These are phyloP conservation scores for Trypanosoma scelopori DNA, from an alignment of 208 protist genomes.

Conservation along the genomic window DNA sequence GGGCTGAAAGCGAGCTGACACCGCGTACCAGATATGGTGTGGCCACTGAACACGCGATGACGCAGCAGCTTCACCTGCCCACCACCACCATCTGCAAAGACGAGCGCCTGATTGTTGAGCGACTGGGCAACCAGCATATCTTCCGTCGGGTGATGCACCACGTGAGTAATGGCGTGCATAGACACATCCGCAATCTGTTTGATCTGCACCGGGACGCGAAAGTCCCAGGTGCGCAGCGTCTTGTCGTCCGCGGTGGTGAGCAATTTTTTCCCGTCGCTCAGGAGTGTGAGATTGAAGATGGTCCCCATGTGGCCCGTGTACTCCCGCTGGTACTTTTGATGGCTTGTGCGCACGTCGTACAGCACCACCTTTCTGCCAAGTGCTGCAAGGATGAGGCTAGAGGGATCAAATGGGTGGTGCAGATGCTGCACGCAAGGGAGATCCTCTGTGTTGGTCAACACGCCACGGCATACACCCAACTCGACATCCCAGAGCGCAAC, in stretches of 20 bases:
- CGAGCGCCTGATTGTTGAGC: slow-evolving; percentile 95
- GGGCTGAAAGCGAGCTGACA: slow-evolving; percentile 92
- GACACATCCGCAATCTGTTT: slow-evolving; percentile 95
- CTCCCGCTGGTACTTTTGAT: slow-evolving; percentile 65
- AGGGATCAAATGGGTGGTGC: slow-evolving; percentile 66
- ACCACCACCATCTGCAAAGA: slow-evolving; percentile 80
- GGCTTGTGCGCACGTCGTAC: slow-evolving; percentile 85
- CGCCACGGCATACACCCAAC: slow-evolving; percentile 56
- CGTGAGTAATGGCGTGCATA: slow-evolving; percentile 93
- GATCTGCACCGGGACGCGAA: slow-evolving; percentile 94
- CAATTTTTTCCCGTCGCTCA: slow-evolving; percentile 92
- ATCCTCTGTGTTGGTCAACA: slow-evolving; percentile 68
- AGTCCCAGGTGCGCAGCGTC: slow-evolving; percentile 97
- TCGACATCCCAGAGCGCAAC: slow-evolving; percentile 96
- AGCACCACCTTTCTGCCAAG: slow-evolving; percentile 72
- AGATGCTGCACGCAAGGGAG: slow-evolving; percentile 71
- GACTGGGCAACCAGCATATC: slow-evolving; percentile 93
- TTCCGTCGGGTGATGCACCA: slow-evolving; percentile 88
- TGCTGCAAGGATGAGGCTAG: slow-evolving; percentile 56
- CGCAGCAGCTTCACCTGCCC: slow-evolving; percentile 84
- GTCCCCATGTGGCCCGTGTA: slow-evolving; percentile 96
- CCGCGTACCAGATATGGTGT: slow-evolving; percentile 93
- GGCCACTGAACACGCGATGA: slow-evolving; percentile 90
- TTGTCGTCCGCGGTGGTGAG: slow-evolving; percentile 96
- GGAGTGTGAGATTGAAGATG: slow-evolving; percentile 95